Percentiles rank a stretch among this genome's conserved stretches.
Evolutionary conservation across 352 stramenopile genomes (phyloP).

Genomic region (Pythium myriotylum): DNA sequence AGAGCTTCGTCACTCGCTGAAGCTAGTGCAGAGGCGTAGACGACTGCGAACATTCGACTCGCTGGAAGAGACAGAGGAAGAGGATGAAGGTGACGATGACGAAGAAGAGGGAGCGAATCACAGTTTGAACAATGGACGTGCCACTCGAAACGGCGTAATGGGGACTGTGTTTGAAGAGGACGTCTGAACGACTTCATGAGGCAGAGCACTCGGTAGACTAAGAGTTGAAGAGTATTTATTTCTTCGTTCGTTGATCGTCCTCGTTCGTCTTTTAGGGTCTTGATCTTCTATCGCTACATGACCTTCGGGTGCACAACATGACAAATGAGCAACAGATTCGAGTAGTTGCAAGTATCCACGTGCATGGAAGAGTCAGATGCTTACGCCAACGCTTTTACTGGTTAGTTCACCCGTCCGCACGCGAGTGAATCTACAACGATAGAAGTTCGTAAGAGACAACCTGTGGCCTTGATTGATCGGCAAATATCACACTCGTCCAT

Average conservation of each 20-base stretch:
- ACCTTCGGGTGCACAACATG: no score
- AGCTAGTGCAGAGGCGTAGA: slow-evolving; percentile 45
- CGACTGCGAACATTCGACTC: slow-evolving; percentile 26
- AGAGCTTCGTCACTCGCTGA: slow-evolving; percentile 58
- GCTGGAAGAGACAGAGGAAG: slow-evolving; percentile 26
- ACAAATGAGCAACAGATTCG: no score
- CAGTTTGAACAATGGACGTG: background rate
- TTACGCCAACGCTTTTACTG: no score
- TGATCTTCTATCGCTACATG: no score
- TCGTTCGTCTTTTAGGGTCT: no score
- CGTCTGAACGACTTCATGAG: background rate
- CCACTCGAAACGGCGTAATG: slow-evolving; percentile 3
- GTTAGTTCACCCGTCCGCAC: no score
- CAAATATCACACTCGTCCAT: no score
- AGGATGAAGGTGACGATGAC: slow-evolving; percentile 18
- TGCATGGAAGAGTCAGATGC: no score
- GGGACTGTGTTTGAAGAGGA: slow-evolving; percentile 24
- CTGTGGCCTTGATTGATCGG: no score
- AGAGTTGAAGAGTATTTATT: slow-evolving; percentile 19
- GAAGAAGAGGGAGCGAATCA: background rate
- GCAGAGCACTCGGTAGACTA: background rate
- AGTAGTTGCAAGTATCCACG: no score
- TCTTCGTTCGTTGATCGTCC: background rate
- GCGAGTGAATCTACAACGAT: no score
- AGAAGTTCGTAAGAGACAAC: no score